These are phyloP conservation scores for Ustilago hordei DNA, from an alignment of 1,284 basidiomycete genomes.

Conservation along the genomic window DNA sequence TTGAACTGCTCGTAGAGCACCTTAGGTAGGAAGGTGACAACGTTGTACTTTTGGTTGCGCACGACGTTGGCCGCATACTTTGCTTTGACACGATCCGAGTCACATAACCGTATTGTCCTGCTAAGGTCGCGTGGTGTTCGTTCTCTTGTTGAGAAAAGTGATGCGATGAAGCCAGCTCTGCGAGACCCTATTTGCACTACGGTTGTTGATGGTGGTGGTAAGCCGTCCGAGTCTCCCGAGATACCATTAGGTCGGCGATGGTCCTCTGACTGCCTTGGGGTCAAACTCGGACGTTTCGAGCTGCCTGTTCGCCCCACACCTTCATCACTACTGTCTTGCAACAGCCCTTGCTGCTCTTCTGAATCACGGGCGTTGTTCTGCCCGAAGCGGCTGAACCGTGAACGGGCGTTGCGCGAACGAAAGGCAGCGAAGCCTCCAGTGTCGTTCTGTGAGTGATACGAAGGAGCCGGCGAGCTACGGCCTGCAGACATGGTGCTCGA, in stretches of 20 bases:
- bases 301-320: background rate
- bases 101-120: constrained; percentile 42
- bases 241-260: constrained; percentile 46
- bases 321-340: constrained; percentile 37
- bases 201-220: constrained; percentile 18
- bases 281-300: constrained; percentile 24
- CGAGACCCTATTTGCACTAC: constrained; percentile 32
- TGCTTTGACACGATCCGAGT: constrained; percentile 49
- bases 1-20: constrained; percentile 99
- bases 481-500: constrained; percentile 35
- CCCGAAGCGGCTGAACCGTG: constrained; percentile 46
- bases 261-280: constrained; percentile 41
- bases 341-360: constrained; percentile 50
- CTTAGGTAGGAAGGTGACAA: constrained; percentile 91
- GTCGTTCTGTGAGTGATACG: constrained; percentile 38
- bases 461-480: constrained; percentile 42
- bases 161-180: constrained; percentile 35
- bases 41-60: constrained; percentile 97
- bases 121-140: constrained; percentile 26
- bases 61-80: constrained; percentile 81
- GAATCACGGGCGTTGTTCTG: constrained; percentile 48
- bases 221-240: constrained; percentile 21
- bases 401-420: constrained; percentile 38
- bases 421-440: constrained; percentile 40
- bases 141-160: constrained; percentile 35